phyloP scores from a whole-genome alignment of 2,329 filamentous ascomycete genomes.

The Claviceps digitariae region DNA sequence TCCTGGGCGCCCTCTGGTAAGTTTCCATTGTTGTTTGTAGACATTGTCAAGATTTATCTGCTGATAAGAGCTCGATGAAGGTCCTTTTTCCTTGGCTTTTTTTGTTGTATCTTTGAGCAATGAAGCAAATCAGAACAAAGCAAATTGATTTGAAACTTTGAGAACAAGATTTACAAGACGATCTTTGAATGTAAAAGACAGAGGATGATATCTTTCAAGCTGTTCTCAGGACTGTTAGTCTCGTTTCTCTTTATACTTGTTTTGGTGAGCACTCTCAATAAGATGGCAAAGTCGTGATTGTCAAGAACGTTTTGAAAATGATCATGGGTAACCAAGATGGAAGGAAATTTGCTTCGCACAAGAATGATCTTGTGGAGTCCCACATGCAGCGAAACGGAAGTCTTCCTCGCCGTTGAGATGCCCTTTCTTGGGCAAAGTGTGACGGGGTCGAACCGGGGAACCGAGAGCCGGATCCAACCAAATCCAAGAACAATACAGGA shows the following conservation, averaged over 20 bases:
- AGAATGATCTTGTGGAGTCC: neutral
- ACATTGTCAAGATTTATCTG: neutral
- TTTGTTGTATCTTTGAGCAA: neutral
- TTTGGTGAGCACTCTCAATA: neutral
- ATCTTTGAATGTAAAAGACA: neutral
- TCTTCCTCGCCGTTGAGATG: neutral
- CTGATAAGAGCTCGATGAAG: neutral
- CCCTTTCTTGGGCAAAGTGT: neutral
- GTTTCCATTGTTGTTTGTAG: neutral
- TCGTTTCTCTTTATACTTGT: constrained; percentile 3
- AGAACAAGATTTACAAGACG: neutral
- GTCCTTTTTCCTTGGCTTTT: neutral
- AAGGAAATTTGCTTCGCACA: constrained; percentile 1
- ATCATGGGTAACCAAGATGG: neutral
- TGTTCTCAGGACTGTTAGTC: neutral
- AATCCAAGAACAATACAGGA: neutral
- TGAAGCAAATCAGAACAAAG: neutral
- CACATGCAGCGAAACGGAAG: neutral
- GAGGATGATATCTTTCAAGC: neutral
- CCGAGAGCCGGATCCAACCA: neutral
- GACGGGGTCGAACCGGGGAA: neutral
- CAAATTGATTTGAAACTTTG: neutral
- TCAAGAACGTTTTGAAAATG: neutral
- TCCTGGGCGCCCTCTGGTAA: neutral
- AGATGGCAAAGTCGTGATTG: neutral